Conservation (phyloP, 371 early-diverging fungal species). For the Apophysomyces elegans region DNA sequence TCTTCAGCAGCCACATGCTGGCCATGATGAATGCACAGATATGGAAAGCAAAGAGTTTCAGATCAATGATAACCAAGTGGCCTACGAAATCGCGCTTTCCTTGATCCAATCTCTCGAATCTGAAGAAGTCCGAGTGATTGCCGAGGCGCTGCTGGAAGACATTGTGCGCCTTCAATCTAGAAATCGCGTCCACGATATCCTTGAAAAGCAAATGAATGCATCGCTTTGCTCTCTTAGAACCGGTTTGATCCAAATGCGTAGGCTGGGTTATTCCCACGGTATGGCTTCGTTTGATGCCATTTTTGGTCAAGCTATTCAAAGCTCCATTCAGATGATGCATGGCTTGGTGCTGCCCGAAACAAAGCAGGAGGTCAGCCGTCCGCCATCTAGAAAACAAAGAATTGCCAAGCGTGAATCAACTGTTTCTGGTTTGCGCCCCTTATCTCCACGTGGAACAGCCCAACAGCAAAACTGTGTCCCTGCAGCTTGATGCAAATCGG, state of each 20-base stretch:
- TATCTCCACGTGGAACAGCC: not conserved
- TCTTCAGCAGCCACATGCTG: conserved; percentile 11
- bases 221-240: conserved; percentile 17
- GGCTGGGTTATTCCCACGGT: conserved; percentile 5
- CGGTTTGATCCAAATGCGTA: conserved; percentile 21
- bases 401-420: not conserved
- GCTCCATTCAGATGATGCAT: conserved; percentile 8
- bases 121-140: conserved; percentile 36
- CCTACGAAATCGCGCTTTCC: conserved; percentile 39
- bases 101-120: conserved; percentile 36
- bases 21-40: conserved; percentile 22
- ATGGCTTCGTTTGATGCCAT: conserved; percentile 10
- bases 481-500: not conserved
- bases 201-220: conserved; percentile 14
- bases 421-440: not conserved
- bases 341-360: conserved; percentile 14
- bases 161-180: conserved; percentile 27
- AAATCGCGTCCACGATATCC: conserved; percentile 5
- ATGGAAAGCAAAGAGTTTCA: conserved; percentile 11
- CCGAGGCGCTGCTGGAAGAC: conserved; percentile 41
- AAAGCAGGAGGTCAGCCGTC: not conserved
- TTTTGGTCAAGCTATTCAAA: conserved; percentile 14
- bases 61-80: conserved; percentile 4
- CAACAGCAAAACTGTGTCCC: not conserved
- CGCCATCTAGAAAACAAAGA: conserved; percentile 1